Evolutionary conservation across 2,329 filamentous ascomycete species (phyloP), one percentile per base, ranked within the genome.

Genomic region (Acephala macrosclerotiorum): DNA sequence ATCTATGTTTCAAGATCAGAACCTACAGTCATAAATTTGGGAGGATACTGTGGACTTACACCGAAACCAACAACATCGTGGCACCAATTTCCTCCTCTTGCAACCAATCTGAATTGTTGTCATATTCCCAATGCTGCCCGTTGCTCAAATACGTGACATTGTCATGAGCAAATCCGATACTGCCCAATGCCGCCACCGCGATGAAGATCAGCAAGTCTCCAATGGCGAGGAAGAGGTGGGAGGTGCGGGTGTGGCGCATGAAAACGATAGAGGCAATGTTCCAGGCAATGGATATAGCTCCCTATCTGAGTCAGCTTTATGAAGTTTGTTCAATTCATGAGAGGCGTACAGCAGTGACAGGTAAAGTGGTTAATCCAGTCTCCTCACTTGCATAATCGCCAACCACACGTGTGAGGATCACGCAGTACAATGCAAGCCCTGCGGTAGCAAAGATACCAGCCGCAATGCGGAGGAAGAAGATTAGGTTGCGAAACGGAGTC

Each of bases 401-500:
- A 1, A 35, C n/a, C 51, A 62, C 60, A 26, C 26, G 33, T 16
- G 11, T 33, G 26, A 62, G 25, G 12, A 62, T 49, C n/a, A 62
- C 25, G 11, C 33, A n/a, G 29, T 62, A 62, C 6, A 62, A 38
- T 20, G 25, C 53, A 9, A 62, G 38, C 11, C 51, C 60, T 9
- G 26, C 60, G 3, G 36, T 38, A 5, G 51, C 60, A 49, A 62
- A 62, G 20, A 57, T 57, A 20, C 51, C 53, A 49, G 60, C 60
- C 20, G 25, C 40, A 12, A 57, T 22, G 18, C 60, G 60, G 3
- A 62, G 51, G 20, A 56, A 42, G 40, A 62, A 33, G 1, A 62
- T 57, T 11, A 57, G 18, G 16, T 40, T 26, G 20, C n/a, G 40
- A 20, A 58, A 35, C 2, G 60, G 26, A 25, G 53, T 76, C 29